A percentile compares a stretch with the other conserved stretches of the same genome.
Evolutionary conservation across 495 filamentous ascomycete genomes (phyloP).

Genomic region (Ascodesmis nigricans): DNA sequence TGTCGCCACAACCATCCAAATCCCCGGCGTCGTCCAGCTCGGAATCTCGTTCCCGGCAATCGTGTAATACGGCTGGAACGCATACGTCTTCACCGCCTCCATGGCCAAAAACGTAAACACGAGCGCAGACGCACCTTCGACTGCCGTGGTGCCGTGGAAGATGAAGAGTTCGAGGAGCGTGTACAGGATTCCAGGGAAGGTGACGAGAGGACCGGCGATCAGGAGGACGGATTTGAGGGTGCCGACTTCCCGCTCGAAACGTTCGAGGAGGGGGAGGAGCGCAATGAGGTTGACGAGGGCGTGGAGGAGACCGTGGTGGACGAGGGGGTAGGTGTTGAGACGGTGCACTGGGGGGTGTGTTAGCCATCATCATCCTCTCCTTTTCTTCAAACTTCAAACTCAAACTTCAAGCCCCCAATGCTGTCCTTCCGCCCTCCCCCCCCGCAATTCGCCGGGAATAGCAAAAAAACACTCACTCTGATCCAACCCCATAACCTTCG

Average conservation of each 20-base stretch:
- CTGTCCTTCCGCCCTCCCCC: neutral
- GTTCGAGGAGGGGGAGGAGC: constrained; percentile 61
- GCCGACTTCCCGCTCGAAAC: constrained; percentile 85
- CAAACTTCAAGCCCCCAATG: neutral
- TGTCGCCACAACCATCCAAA: constrained; percentile 43
- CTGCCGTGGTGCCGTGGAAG: constrained; percentile 39
- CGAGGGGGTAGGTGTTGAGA: constrained; percentile 75
- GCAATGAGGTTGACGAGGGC: constrained; percentile 56
- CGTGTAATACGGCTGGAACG: constrained; percentile 34
- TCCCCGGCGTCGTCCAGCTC: constrained; percentile 74
- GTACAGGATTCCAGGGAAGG: constrained; percentile 48
- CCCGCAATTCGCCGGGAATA: neutral
- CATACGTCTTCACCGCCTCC: constrained; percentile 64
- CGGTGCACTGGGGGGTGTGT: constrained; percentile 49
- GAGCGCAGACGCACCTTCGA: constrained; percentile 77
- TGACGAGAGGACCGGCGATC: constrained; percentile 66
- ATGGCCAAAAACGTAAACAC: constrained; percentile 67
- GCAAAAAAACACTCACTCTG: constrained; percentile 39
- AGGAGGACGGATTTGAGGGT: constrained; percentile 64
- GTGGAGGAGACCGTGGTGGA: constrained; percentile 65
- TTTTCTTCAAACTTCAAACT: neutral
- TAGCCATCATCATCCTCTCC: constrained; percentile 4
- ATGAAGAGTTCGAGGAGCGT: constrained; percentile 45
- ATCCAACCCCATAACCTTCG: constrained; percentile 44
- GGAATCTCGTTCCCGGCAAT: constrained; percentile 57